These are phyloP conservation scores for Candida cerambycidarum DNA, from an alignment of 805 yeast genomes.

Conservation along the genomic window DNA sequence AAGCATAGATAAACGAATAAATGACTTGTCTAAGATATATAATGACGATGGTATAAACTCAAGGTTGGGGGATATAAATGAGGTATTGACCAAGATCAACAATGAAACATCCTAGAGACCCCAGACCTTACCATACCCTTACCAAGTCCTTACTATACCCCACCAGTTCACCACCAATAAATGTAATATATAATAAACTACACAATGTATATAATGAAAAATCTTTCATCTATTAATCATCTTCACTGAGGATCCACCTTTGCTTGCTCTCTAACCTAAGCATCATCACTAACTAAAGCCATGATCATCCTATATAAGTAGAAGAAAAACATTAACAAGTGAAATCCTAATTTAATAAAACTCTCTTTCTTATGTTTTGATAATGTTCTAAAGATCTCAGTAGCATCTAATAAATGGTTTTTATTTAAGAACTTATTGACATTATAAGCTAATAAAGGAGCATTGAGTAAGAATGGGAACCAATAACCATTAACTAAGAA, in stretches of 20 bases:
- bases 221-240: not conserved
- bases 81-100: slow-evolving; percentile 21
- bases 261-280: slow-evolving; percentile 1
- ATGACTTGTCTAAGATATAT: slow-evolving; percentile 14
- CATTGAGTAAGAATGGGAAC: slow-evolving; percentile 80
- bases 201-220: no score
- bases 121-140: no score
- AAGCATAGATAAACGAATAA: slow-evolving; percentile 9
- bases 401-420: slow-evolving; percentile 88
- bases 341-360: slow-evolving; percentile 87
- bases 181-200: not conserved
- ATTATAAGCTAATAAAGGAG: slow-evolving; percentile 84
- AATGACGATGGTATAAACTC: slow-evolving; percentile 24
- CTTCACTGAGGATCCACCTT: no score
- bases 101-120: slow-evolving; percentile 4
- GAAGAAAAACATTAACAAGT: slow-evolving; percentile 88
- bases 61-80: slow-evolving; percentile 24
- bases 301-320: slow-evolving; percentile 95
- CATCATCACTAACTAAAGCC: slow-evolving; percentile 75
- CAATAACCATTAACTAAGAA: slow-evolving; percentile 88
- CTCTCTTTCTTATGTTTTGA: slow-evolving; percentile 91
- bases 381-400: slow-evolving; percentile 94
- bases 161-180: no score
- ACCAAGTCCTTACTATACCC: no score
- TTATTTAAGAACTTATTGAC: slow-evolving; percentile 75